Evolutionary conservation across 2,329 filamentous ascomycete species (phyloP), one percentile per base, ranked within the genome.

Genomic region (Fusarium xylarioides): DNA sequence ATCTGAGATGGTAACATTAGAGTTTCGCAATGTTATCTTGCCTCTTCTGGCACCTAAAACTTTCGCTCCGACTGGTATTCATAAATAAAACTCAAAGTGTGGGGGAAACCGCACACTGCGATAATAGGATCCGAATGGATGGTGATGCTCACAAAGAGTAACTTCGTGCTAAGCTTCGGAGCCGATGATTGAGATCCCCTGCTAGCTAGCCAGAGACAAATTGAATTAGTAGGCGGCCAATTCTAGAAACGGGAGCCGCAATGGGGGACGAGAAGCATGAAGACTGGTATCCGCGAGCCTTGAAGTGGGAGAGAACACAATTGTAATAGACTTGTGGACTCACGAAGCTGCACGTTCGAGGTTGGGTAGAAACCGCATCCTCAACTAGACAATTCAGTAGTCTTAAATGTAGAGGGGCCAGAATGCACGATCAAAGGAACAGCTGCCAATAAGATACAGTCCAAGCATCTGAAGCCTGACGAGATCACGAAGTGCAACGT

Each of bases 161-260:
- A 7, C 21, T 5, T n/a, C 11, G 38, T 40, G 38, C 38, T 40
- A 40, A 40, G 11, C 21, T n/a, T 40, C 38, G 21, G 38, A n/a
- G 38, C 6, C 2, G 11, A 40, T 40, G 7, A 40, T 40, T 40
- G 7, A 11, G 38, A 40, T 38, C 38, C 11, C 7, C 12, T 2
- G 7, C 11, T 4, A n/a, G 1, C 4, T 19, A 40, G 1, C 4
- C 21, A 40, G 1, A n/a, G 38, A n/a, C 38, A 40, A n/a, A 40
- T 40, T 40, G 12, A n/a, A 11, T 12, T 40, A 8, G 12, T 40
- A 21, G 11, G 6, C 11, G 38, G 11, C 21, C 38, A 40, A 40
- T 15, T 40, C 12, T 40, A n/a, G 38, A 40, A 40, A 40, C 7
- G 11, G 9, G 38, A 14, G 2, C 38, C 11, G 12, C 4, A n/a